Conservation (phyloP, 306 rosid genomes). For the Lathyrus aphaca region DNA sequence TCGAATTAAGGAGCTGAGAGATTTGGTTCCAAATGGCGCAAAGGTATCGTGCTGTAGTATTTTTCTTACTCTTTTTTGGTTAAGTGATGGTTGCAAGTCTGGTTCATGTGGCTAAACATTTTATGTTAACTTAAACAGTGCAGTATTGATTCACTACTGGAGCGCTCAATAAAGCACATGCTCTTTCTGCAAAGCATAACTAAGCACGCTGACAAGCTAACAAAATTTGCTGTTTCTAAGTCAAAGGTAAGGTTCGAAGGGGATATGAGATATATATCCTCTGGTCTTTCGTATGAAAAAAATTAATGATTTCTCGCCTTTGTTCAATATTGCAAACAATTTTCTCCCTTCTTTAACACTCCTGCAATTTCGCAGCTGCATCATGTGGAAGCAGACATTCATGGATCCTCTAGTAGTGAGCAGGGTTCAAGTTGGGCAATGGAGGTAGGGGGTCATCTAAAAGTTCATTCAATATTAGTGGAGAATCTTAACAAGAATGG, state of each 20-base stretch:
- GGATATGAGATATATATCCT: constrained; percentile 5
- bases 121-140: constrained; percentile 63
- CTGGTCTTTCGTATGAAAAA: constrained; percentile 9
- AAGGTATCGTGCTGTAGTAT: constrained; percentile 57
- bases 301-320: neutral
- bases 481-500: constrained; percentile 88
- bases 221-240: constrained; percentile 61
- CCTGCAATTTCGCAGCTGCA: constrained; percentile 54
- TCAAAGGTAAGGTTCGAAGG: constrained; percentile 48
- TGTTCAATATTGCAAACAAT: neutral
- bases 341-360: constrained; percentile 4
- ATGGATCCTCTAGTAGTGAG: constrained; percentile 63
- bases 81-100: constrained; percentile 28
- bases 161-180: constrained; percentile 92
- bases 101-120: constrained; percentile 45
- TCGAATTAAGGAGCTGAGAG: constrained; percentile 94
- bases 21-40: constrained; percentile 89
- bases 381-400: constrained; percentile 59
- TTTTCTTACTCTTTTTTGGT: neutral
- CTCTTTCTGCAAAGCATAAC: constrained; percentile 87
- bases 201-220: constrained; percentile 92
- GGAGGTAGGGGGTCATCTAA: constrained; percentile 95
- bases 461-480: constrained; percentile 88
- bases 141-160: constrained; percentile 96
- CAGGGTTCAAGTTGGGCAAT: constrained; percentile 96